Base-by-base conservation (phyloP, 257 asterid genomes). In the Salvia miltiorrhiza region DNA sequence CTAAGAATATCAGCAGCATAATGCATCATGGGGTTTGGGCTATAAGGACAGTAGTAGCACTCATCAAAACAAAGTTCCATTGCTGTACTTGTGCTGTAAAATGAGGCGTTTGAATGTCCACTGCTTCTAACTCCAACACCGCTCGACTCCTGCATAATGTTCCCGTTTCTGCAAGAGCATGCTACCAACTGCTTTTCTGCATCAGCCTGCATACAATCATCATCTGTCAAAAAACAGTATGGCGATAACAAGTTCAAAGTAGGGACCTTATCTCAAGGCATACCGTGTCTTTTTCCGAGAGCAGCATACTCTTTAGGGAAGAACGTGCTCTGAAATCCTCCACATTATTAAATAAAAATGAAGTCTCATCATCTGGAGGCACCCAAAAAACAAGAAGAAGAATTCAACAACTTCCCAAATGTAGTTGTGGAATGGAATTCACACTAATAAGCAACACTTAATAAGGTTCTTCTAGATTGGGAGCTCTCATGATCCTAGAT, bases 321-420 rank as follows among this genome's bases (percentile, higher is more conserved):
- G n/a, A n/a, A n/a, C n/a, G n/a, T n/a, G n/a, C n/a, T n/a, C n/a
- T n/a, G n/a, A n/a, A n/a, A n/a, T n/a, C n/a, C n/a, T n/a, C 30
- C 30, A 26, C 1, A 26, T 26, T 26, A 26, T 26, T 4, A 26
- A 1, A 63, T 3, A 80, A 84, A 32, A 60, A 50, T 9, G 91
- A 90, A 11, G 45, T 69, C 12, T 76, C 63, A 13, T 48, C 17
- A 79, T 71, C 95, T 90, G 79, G 70, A 82, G 44, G 73, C n/a
- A 13, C 21, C 14, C 39, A 14, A 28, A 26, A 54, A 14, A 26
- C 4, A 9, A 1, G 20, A n/a, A 44, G 0, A 13, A 43, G 7
- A 50, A 7, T 50, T 50, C 28, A 50, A 32, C n/a, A 50, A 50
- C 58, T 50, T 21, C 58, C 8, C 57, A 50, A 1, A 26, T 1